Conservation (phyloP, 1,284 basidiomycete genomes). For the Earliella scabrosa region DNA sequence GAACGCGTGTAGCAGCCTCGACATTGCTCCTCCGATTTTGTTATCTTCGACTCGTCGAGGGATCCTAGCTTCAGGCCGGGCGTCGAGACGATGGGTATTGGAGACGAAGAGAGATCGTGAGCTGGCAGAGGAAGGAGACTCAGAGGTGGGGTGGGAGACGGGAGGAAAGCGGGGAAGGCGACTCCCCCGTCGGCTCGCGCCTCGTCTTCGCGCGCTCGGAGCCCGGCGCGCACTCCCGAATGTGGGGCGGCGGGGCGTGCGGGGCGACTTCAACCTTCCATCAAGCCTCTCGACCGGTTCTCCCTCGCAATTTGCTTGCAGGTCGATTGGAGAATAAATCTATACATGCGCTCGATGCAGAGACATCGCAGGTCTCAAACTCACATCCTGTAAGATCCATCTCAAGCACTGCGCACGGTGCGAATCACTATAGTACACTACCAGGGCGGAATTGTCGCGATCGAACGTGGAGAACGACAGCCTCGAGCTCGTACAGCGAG, state of each 20-base stretch:
- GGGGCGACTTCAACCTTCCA: too few species aligned
- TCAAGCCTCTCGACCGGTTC: not conserved
- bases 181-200: too few species aligned
- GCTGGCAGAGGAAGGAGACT: not conserved
- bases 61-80: not conserved
- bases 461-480: too few species aligned
- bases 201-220: not conserved
- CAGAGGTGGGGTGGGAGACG: not conserved
- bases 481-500: too few species aligned
- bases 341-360: too few species aligned
- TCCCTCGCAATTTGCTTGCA: not conserved
- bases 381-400: too few species aligned
- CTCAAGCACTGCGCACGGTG: too few species aligned
- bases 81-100: too few species aligned
- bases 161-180: not conserved
- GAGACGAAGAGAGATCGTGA: not conserved
- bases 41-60: not conserved
- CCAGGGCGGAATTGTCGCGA: too few species aligned
- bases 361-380: too few species aligned
- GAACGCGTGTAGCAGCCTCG: slow-evolving; percentile 53
- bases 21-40: slow-evolving; percentile 34
- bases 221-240: not conserved
- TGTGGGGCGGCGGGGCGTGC: not conserved
- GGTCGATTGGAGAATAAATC: too few species aligned
- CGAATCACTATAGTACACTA: too few species aligned